Evolutionary conservation across 352 stramenopile genomes (phyloP), one percentile per base, ranked within the genome.

Genomic region (Peronospora farinosa): DNA sequence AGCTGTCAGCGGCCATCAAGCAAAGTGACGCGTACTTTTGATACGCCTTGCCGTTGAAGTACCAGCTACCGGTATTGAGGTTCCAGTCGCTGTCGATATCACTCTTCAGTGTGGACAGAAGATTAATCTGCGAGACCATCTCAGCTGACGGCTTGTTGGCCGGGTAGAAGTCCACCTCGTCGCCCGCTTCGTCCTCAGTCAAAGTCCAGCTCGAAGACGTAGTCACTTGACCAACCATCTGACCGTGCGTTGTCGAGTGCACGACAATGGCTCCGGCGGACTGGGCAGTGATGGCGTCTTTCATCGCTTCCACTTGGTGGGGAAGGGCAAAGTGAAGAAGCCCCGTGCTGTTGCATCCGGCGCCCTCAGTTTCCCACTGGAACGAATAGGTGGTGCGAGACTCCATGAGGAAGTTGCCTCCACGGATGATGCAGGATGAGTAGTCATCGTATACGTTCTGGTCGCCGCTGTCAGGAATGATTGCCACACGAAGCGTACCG

Each of bases 21-120:
- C 78, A 89, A 15, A 89, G 60, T 19, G 79, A 86, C 9, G 79
- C 79, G 50, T 88, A 88, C 64, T 90, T 90, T 59, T 90, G 79
- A 56, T 79, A 83, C 11, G 65, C 62, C 43, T 90, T 90, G 56
- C 79, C 79, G 36, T 75, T 87, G 51, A 72, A 90, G 63, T 90
- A 90, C 70, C 81, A 88, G 43, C 74, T 87, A 3, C 68, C 72
- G 5, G 67, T 63, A 31, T 54, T 30, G 12, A 53, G 63, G 50
- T 46, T 67, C 79, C 79, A 88, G 4, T 76, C 57, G 16, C 57
- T 63, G 25, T 72, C 60, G 44, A 90, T 86, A 40, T 90, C 79
- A 15, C 35, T 64, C 40, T 78, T 15, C 5, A 86, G 62, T 19
- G 57, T 78, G 33, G 61, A 42, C 36, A 72, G 41, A 32, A 74